These are phyloP conservation scores for Maudiozyma bulderi DNA, from an alignment of 805 yeast genomes.

Conservation along the genomic window DNA sequence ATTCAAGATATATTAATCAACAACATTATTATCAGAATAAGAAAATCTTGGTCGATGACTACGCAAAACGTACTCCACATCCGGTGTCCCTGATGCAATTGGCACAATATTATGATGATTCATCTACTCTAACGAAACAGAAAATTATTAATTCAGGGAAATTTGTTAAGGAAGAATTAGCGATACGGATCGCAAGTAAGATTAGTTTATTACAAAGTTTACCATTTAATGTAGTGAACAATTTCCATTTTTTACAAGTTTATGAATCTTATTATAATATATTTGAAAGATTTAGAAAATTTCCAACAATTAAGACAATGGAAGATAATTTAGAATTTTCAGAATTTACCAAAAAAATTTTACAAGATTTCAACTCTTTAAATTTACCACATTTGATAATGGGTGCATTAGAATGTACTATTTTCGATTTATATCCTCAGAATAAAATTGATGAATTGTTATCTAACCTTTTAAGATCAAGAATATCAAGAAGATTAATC, in stretches of 20 bases:
- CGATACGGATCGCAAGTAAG: constrained; percentile 74
- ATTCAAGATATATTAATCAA: constrained; percentile 40
- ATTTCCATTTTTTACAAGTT: constrained; percentile 76
- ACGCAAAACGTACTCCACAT: constrained; percentile 51
- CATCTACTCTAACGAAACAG: constrained; percentile 52
- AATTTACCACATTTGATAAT: constrained; percentile 83
- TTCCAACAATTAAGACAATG: constrained; percentile 54
- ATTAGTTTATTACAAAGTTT: constrained; percentile 68
- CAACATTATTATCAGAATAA: constrained; percentile 74
- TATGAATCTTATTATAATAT: constrained; percentile 84
- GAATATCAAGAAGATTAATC: constrained; percentile 82
- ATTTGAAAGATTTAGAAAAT: constrained; percentile 73
- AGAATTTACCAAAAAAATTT: constrained; percentile 46
- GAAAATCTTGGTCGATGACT: constrained; percentile 20
- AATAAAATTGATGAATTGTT: constrained; percentile 60
- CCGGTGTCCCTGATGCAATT: constrained; percentile 86
- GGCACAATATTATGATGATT: constrained; percentile 73
- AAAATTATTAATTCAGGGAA: constrained; percentile 78
- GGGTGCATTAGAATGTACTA: constrained; percentile 82
- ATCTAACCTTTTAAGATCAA: constrained; percentile 68
- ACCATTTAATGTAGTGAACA: constrained; percentile 77
- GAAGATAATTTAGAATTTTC: constrained; percentile 74
- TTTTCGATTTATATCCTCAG: constrained; percentile 48
- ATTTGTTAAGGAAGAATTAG: constrained; percentile 78
- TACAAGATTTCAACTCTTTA: constrained; percentile 67